Conservation (phyloP, 1,139 yeast genomes). For the Yamadazyma diddensiae region DNA sequence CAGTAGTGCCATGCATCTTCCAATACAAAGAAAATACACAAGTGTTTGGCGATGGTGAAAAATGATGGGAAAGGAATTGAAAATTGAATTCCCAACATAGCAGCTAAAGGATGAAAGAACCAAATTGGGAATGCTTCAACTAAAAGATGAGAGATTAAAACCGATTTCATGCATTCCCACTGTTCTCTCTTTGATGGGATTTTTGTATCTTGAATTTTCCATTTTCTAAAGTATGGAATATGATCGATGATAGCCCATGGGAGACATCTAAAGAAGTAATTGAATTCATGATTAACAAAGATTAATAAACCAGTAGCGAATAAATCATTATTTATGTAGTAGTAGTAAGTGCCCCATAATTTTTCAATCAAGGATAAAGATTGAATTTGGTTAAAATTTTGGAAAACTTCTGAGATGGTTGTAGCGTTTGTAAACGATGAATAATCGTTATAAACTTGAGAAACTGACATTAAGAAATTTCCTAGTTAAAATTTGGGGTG, state of each 20-base stretch:
- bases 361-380: conserved; percentile 31
- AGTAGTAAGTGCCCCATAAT: conserved; percentile 44
- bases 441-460: conserved; percentile 38
- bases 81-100: conserved; percentile 35
- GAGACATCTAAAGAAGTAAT: conserved; percentile 80
- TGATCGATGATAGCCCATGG: conserved; percentile 83
- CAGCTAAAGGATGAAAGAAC: conserved; percentile 47
- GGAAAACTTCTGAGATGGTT: conserved; percentile 33
- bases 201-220: conserved; percentile 79
- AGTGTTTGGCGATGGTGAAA: conserved; percentile 28
- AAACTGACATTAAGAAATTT: conserved; percentile 6
- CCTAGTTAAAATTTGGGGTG: background rate
- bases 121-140: conserved; percentile 49
- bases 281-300: conserved; percentile 69
- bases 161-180: conserved; percentile 50
- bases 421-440: conserved; percentile 39
- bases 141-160: conserved; percentile 41
- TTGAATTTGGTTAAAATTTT: conserved; percentile 31
- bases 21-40: conserved; percentile 38
- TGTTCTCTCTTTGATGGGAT: conserved; percentile 78
- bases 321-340: conserved; percentile 40
- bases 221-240: conserved; percentile 70
- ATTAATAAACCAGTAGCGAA: conserved; percentile 72
- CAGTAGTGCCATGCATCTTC: conserved; percentile 51
- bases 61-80: conserved; percentile 40